Percentiles rank a stretch among this genome's conserved stretches.
Evolutionary conservation across 2,329 filamentous ascomycete genomes (phyloP).

Genomic region (Penicillium aurantiogriseum): DNA sequence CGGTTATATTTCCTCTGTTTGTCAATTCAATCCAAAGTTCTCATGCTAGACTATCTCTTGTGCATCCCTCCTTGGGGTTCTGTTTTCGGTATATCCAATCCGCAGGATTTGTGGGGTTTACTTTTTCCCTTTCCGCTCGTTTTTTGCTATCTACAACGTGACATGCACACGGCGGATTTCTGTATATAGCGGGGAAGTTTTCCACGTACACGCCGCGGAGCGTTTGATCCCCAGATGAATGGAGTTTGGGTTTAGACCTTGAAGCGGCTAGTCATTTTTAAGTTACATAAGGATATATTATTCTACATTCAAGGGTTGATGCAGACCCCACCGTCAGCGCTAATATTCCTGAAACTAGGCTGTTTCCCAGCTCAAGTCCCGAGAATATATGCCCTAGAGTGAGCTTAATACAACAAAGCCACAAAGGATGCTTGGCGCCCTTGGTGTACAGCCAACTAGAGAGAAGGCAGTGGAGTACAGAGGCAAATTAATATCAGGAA

Average conservation of each 20-base stretch:
- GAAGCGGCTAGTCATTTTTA: not conserved
- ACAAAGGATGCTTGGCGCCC: not conserved
- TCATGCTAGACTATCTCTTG: not conserved
- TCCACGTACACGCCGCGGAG: not conserved
- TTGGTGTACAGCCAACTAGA: not conserved
- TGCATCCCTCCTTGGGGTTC: not conserved
- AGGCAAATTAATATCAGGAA: conserved; percentile 1
- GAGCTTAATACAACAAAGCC: not conserved
- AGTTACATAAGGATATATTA: not conserved
- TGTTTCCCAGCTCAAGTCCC: not conserved
- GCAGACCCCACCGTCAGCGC: conserved; percentile 9
- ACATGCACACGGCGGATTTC: not conserved
- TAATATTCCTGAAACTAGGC: not conserved
- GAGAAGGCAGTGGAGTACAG: not conserved
- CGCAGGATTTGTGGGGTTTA: not conserved
- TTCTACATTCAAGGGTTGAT: not conserved
- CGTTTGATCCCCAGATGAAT: not conserved
- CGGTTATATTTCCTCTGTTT: not conserved
- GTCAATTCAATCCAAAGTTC: not conserved
- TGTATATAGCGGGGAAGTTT: conserved; percentile 3
- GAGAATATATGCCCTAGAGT: not conserved
- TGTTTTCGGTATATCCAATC: not conserved
- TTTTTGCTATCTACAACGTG: not conserved
- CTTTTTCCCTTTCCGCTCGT: not conserved
- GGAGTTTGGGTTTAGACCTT: not conserved